phyloP scores from a whole-genome alignment of 2,329 filamentous ascomycete species.

The Ophiocordyceps camponoti-leonardi region DNA sequence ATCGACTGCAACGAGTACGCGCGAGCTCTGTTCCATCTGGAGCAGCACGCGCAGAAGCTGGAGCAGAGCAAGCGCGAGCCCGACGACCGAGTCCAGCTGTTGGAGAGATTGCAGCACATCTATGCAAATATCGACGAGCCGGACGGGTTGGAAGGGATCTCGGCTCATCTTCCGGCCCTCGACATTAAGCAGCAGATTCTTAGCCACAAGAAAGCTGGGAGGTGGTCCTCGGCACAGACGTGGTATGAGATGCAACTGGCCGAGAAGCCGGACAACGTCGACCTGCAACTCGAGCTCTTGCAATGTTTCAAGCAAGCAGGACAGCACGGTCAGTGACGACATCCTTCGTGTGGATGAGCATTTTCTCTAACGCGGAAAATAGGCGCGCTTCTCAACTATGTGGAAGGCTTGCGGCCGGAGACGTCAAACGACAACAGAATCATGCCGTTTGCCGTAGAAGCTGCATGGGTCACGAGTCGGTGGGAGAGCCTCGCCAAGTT shows the following conservation, averaged over 20 bases:
- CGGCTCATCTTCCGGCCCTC: conserved; percentile 68
- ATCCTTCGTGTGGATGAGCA: too few relatives aligned
- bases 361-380: conserved; percentile 3
- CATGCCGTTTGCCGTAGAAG: conserved; percentile 74
- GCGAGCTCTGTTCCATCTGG: conserved; percentile 82
- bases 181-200: conserved; percentile 87
- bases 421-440: conserved; percentile 35
- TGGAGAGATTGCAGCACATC: conserved; percentile 74
- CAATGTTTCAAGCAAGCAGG: conserved; percentile 89
- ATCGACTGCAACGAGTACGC: conserved; percentile 91
- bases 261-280: conserved; percentile 57
- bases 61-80: conserved; percentile 26
- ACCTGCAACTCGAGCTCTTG: conserved; percentile 68
- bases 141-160: conserved; percentile 89
- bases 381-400: conserved; percentile 77
- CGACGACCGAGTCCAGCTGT: conserved; percentile 43
- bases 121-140: conserved; percentile 97
- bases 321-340: conserved; percentile 52
- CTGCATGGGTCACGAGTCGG: conserved; percentile 75
- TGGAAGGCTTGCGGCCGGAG: conserved; percentile 53
- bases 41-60: conserved; percentile 58
- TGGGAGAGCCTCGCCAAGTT: conserved; percentile 63
- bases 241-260: conserved; percentile 92
- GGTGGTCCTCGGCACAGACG: conserved; percentile 88
- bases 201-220: conserved; percentile 79